Evolutionary conservation across 2,329 filamentous ascomycete species (phyloP).

Genomic region (Fusarium acutatum): DNA sequence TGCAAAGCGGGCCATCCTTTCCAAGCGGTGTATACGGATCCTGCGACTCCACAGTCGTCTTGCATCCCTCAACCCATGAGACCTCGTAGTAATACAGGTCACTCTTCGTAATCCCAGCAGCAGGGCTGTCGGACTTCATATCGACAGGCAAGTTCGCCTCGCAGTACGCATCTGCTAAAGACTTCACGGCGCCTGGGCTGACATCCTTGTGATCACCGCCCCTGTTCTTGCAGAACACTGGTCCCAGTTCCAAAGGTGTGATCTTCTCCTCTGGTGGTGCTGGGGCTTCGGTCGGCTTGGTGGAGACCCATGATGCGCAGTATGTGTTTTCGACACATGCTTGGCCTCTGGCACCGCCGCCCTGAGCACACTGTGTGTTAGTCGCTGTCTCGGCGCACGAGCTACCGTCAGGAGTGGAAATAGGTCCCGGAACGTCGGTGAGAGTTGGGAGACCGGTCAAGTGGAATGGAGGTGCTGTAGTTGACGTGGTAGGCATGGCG

Average conservation of each 20-base stretch:
- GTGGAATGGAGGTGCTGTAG: background rate
- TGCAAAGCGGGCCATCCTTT: background rate
- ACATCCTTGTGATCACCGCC: background rate
- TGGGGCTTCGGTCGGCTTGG: background rate
- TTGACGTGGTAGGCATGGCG: background rate
- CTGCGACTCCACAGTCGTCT: background rate
- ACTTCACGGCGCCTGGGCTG: background rate
- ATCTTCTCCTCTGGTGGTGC: background rate
- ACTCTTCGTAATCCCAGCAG: background rate
- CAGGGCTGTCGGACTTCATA: background rate
- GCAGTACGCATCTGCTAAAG: background rate
- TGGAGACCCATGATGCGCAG: background rate
- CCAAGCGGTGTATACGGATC: background rate
- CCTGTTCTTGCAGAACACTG: background rate
- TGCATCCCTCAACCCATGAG: background rate
- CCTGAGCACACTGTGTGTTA: background rate
- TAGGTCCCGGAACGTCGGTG: background rate
- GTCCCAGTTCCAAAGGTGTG: background rate
- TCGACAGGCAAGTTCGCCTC: background rate
- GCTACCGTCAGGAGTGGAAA: background rate
- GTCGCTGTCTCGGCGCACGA: background rate
- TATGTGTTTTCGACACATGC: constrained; percentile 4
- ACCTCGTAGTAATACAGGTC: background rate
- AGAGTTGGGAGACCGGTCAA: background rate
- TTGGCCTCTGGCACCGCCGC: background rate